phyloP scores from a whole-genome alignment of 2,329 filamentous ascomycete species.

The Corniculantispora saksenae region DNA sequence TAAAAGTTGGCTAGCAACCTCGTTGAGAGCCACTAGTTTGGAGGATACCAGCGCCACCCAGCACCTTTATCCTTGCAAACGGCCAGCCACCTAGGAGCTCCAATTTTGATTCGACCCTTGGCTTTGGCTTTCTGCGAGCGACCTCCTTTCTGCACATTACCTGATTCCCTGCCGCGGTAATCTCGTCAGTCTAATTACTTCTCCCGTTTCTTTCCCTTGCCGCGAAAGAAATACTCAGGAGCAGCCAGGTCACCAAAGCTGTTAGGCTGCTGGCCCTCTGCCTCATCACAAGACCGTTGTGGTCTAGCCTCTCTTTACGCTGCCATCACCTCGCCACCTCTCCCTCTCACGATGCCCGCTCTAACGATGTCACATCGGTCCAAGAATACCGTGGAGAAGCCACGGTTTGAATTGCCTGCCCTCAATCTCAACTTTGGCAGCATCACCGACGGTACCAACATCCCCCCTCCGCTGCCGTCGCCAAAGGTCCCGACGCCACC shows the following conservation, averaged over 20 bases:
- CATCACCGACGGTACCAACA: constrained; percentile 62
- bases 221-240: background rate
- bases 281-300: background rate
- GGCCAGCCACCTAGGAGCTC: constrained; percentile 18
- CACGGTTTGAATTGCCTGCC: constrained; percentile 57
- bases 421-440: constrained; percentile 60
- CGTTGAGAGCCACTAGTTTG: constrained; percentile 1
- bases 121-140: background rate
- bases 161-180: background rate
- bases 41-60: constrained; percentile 5
- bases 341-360: background rate
- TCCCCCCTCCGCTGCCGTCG: constrained; percentile 59
- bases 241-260: background rate
- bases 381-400: constrained; percentile 23
- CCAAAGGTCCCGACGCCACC: constrained; percentile 52
- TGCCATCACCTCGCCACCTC: background rate
- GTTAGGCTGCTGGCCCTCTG: background rate
- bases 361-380: constrained; percentile 12
- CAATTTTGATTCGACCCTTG: constrained; percentile 20
- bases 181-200: background rate
- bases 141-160: constrained; percentile 17
- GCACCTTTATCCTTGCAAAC: constrained; percentile 10
- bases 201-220: background rate
- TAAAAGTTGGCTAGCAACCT: background rate
- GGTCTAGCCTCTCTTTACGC: background rate